Evolutionary conservation across 331 rosid genomes (phyloP), one percentile per base, ranked within the genome.

Genomic region (Arachis monticola): DNA sequence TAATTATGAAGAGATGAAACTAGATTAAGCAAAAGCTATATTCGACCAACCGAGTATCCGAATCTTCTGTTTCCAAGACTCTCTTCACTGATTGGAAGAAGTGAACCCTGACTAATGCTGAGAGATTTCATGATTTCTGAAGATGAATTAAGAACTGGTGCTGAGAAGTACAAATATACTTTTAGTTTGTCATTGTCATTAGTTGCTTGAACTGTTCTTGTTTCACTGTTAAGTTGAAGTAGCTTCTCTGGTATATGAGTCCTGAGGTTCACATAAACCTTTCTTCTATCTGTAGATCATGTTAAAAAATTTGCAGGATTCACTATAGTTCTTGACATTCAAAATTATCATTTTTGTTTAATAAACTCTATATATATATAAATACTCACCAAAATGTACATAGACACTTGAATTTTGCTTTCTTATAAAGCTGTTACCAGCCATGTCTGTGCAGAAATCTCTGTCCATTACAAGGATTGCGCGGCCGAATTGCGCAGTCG

Each of bases 121-220:
- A 93, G 82, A 79, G 91, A 79, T 12, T 76, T 84, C 76, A 84
- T 75, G 65, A 91, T 75, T 79, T 93, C 90, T 42, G 78, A 69
- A 17, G 98, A 89, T 68, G 98, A 89, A 83, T 91, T 93, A 22
- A 89, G 82, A 80, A 93, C 79, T 13, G 98, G 90, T 52, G 61
- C 67, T 59, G 97, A 91, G 84, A 91, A 93, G 85, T 93, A 93
- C 63, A 87, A 47, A 80, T 87, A 88, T 66, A 88, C 82, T 81
- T 80, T 84, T 12, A 93, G 78, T 83, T 86, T 85, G 47, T 79
- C 70, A 63, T 58, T 48, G 61, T 87, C 77, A 76, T 93, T 88
- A 53, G 98, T 93, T 62, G 98, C 97, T 71, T 83, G 90, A 11
- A 90, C 88, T 73, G 93, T 76, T 83, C 98, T 90, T 42, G 90